Evolutionary conservation across 805 yeast species (phyloP).

Genomic region (Candida rishiriensis): DNA sequence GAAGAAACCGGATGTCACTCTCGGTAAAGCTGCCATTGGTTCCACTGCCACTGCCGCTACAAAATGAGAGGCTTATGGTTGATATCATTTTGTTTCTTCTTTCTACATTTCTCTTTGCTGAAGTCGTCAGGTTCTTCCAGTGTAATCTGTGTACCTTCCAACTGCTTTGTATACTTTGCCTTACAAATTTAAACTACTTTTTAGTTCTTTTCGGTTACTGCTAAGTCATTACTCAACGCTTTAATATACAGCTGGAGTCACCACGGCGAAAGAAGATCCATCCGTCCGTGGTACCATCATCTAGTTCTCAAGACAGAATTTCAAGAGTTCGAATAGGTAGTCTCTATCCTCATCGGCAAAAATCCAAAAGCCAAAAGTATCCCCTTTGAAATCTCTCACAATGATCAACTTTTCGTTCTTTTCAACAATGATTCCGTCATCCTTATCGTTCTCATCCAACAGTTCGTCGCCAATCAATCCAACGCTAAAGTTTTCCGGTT

Average conservation of each 20-base stretch:
- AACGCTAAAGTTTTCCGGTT: constrained; percentile 66
- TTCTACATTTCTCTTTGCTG: no score
- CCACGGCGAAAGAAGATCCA: no score
- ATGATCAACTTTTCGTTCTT: constrained; percentile 66
- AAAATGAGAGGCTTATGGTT: background rate
- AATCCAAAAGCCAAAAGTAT: constrained; percentile 75
- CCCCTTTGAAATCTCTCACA: constrained; percentile 61
- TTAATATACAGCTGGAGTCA: no score
- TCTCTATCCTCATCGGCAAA: constrained; percentile 65
- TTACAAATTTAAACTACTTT: no score
- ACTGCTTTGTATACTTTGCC: no score
- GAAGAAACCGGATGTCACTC: constrained; percentile 9
- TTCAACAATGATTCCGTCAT: constrained; percentile 57
- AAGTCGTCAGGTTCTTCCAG: no score
- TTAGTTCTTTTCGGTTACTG: no score
- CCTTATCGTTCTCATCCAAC: constrained; percentile 18
- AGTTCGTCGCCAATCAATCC: constrained; percentile 58
- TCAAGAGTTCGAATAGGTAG: constrained; percentile 42
- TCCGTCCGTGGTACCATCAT: background rate
- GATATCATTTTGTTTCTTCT: no score
- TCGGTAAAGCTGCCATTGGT: background rate
- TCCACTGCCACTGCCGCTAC: constrained; percentile 1
- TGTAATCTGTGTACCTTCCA: no score
- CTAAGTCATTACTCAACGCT: no score
- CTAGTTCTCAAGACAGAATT: constrained; percentile 24